Conservation (phyloP, 345 rosid species). For the Gossypium bickii region DNA sequence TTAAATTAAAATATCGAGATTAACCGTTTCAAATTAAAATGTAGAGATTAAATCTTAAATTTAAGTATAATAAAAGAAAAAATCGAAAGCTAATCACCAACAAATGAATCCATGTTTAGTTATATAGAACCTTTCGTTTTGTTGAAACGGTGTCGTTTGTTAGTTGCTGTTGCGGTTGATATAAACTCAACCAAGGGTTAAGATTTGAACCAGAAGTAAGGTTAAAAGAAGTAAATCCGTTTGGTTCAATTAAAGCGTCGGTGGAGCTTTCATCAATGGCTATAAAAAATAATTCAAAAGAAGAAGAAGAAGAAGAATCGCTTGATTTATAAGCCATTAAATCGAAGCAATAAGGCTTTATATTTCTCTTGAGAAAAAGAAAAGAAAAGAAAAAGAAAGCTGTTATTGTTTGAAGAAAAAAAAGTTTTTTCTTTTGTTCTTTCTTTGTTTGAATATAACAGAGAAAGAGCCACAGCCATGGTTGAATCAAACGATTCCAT, state of each 20-base stretch:
- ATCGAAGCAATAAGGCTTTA: not conserved
- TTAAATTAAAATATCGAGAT: too few relatives aligned
- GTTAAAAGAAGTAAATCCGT: constrained; percentile 4
- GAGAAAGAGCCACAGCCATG: constrained; percentile 53
- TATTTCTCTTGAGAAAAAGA: not conserved
- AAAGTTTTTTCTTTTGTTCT: not conserved
- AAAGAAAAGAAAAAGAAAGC: not conserved
- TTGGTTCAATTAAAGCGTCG: constrained; percentile 28
- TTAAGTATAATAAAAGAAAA: not conserved
- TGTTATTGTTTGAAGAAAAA: not conserved
- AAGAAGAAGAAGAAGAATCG: constrained; percentile 25
- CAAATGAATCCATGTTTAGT: not conserved
- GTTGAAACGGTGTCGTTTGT: not conserved
- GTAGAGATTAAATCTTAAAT: not conserved
- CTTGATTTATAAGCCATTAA: constrained; percentile 31
- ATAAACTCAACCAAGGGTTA: constrained; percentile 1
- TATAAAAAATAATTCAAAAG: not conserved
- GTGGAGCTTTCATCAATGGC: constrained; percentile 34
- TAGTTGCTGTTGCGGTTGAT: not conserved
- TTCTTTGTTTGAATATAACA: constrained; percentile 6
- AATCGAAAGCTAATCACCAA: not conserved
- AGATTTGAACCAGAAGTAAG: not conserved
- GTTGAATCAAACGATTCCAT: constrained; percentile 49
- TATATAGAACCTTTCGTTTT: not conserved
- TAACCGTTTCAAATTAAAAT: not conserved